Percentiles rank a stretch among this genome's conserved stretches.
These are phyloP conservation scores for Saccharomycopsis malanga DNA, from an alignment of 805 yeast species.

Conservation along the genomic window DNA sequence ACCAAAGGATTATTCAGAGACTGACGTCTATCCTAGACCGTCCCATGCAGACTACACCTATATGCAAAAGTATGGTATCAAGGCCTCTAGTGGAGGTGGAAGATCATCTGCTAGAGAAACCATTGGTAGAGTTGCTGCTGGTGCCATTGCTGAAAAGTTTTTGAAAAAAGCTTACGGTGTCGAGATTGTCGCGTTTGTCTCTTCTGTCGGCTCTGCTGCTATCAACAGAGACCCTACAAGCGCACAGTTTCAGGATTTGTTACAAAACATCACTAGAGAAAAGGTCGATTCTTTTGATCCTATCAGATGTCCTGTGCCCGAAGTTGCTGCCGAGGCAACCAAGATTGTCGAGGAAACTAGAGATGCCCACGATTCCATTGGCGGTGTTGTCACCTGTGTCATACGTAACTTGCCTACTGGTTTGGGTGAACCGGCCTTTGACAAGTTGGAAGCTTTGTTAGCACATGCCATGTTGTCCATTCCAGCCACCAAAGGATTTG, in stretches of 20 bases:
- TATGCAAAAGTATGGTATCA: conserved; percentile 80
- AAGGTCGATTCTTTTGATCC: conserved; percentile 84
- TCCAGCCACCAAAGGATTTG: conserved; percentile 98
- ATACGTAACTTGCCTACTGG: conserved; percentile 90
- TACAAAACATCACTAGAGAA: conserved; percentile 78
- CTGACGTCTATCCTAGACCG: conserved; percentile 94
- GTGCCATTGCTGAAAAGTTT: conserved; percentile 95
- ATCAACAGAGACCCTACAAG: conserved; percentile 68
- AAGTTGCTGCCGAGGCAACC: conserved; percentile 69
- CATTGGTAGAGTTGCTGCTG: conserved; percentile 97
- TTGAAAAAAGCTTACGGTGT: conserved; percentile 68
- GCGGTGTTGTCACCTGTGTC: conserved; percentile 97
- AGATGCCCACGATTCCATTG: conserved; percentile 86
- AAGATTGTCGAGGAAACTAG: conserved; percentile 81
- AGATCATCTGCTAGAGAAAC: conserved; percentile 97
- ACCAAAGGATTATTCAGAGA: conserved; percentile 92
- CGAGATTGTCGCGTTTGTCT: conserved; percentile 91
- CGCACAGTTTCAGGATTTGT: conserved; percentile 55
- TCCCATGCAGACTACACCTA: conserved; percentile 97
- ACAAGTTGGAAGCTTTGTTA: conserved; percentile 87
- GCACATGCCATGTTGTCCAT: conserved; percentile 98
- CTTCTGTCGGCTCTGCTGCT: conserved; percentile 78
- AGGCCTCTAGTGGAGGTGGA: conserved; percentile 96
- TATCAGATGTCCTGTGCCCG: conserved; percentile 84
- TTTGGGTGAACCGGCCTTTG: conserved; percentile 97